Evolutionary conservation across 2,329 filamentous ascomycete species (phyloP), one percentile per base, ranked within the genome.

Genomic region (Aspergillus vadensis): DNA sequence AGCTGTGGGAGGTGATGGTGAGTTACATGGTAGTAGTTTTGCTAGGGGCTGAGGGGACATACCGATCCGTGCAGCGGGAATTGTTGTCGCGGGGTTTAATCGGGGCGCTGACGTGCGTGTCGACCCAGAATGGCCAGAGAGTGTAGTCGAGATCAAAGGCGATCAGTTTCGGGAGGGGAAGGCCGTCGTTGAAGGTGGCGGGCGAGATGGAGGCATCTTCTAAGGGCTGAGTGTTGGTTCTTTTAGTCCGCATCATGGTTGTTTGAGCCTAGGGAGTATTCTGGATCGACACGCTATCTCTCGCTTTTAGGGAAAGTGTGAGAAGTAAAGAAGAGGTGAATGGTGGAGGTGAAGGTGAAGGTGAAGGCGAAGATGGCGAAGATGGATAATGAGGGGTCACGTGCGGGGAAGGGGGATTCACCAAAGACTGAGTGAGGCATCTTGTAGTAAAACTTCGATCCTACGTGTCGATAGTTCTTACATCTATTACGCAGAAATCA

Each of bases 71-170:
- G 30, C 74, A 76, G 60, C 77, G 77, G 27, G 78, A 78, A 63
- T 80, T 80, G 62, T 79, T 77, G 63, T 87, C 85, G 65, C 82
- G 83, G 53, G 86, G 81, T 64, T 87, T 88, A 53, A 97, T 79
- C 0, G 92, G 93, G 6, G 87, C 85, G 23, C 87, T 86, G 69
- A 95, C 90, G 77, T 97, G 93, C 3, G 92, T 97, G 80, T 98
- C 95, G 1, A 96, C 89, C 94, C 94, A 98, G 79, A 97, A 97
- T 4, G 93, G 92, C 95, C 94, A 98, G n/a, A 98, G 83, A 0
- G 95, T 98, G 82, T 97, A 98, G 82, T 98, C 94, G 64, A 98
- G 86, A 76, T 98, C 95, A 79, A 98, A 97, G 65, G 95, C 91
- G 69, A 98, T 85, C 67, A 97, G 84, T 63, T 88, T 87, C 0